Conservation (phyloP, 805 yeast species). For the Saturnispora dispora region DNA sequence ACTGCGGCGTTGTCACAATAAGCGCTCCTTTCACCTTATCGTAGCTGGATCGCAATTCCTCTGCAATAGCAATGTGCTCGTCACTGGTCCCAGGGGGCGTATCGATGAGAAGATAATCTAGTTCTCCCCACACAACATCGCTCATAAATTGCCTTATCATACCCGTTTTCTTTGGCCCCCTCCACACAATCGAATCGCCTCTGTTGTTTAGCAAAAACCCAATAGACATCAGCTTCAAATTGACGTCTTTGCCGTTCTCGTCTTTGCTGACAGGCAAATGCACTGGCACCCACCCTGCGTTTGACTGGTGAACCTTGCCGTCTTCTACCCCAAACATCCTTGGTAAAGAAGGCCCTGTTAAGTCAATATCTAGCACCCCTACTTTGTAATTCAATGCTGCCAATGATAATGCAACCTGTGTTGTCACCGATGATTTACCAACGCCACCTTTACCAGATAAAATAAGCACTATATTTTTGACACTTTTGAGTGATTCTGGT, state of each 20-base stretch:
- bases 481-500: slow-evolving; percentile 30
- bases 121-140: slow-evolving; percentile 86
- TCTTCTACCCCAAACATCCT: slow-evolving; percentile 90
- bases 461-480: slow-evolving; percentile 71
- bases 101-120: slow-evolving; percentile 77
- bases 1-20: slow-evolving; percentile 93
- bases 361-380: slow-evolving; percentile 92
- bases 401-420: slow-evolving; percentile 82
- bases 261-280: slow-evolving; percentile 21
- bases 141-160: slow-evolving; percentile 90
- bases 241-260: slow-evolving; percentile 16
- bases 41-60: slow-evolving; percentile 61
- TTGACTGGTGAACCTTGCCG: slow-evolving; percentile 67
- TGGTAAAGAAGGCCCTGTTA: slow-evolving; percentile 95
- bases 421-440: slow-evolving; percentile 92
- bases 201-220: slow-evolving; percentile 81
- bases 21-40: slow-evolving; percentile 66
- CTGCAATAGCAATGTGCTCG: slow-evolving; percentile 95
- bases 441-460: slow-evolving; percentile 97
- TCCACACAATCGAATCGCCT: slow-evolving; percentile 91
- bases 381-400: slow-evolving; percentile 65
- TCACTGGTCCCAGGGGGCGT: slow-evolving; percentile 99
- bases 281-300: slow-evolving; percentile 97
- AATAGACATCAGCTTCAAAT: slow-evolving; percentile 59
- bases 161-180: slow-evolving; percentile 97